Evolutionary conservation across 2,329 filamentous ascomycete genomes (phyloP).

Genomic region (Dactylella cylindrospora): DNA sequence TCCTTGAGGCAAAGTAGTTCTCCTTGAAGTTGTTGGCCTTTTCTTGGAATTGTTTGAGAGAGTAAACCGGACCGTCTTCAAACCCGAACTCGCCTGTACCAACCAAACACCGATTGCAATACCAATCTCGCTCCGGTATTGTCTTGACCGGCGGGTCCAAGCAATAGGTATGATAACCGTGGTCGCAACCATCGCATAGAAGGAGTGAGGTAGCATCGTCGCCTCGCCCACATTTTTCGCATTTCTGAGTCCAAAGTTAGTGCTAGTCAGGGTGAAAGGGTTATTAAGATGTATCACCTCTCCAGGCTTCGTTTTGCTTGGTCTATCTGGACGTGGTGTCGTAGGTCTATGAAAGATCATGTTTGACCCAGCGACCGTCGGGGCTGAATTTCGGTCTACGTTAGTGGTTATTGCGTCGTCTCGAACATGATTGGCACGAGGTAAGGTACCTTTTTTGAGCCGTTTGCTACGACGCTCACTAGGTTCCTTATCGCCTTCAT

Average conservation of each 20-base stretch:
- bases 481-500: conserved; percentile 64
- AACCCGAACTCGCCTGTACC: conserved; percentile 97
- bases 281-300: conserved; percentile 59
- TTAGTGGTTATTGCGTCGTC: not conserved
- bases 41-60: conserved; percentile 91
- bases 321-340: conserved; percentile 63
- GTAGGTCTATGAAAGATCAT: conserved; percentile 91
- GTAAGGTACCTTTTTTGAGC: conserved; percentile 76
- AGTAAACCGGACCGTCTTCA: conserved; percentile 94
- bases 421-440: not conserved
- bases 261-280: conserved; percentile 28
- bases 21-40: conserved; percentile 95
- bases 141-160: conserved; percentile 80
- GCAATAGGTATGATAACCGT: conserved; percentile 82
- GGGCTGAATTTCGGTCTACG: conserved; percentile 58
- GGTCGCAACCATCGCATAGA: conserved; percentile 87
- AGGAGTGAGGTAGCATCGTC: conserved; percentile 72
- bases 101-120: conserved; percentile 90
- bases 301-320: conserved; percentile 60
- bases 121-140: conserved; percentile 86
- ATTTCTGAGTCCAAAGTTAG: conserved; percentile 61
- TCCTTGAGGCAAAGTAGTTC: conserved; percentile 85
- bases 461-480: conserved; percentile 85
- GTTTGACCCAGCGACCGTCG: conserved; percentile 91
- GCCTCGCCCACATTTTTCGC: conserved; percentile 79